phyloP scores from a whole-genome alignment of 176 grass and related monocot genomes.

The Carex myosuroides region DNA sequence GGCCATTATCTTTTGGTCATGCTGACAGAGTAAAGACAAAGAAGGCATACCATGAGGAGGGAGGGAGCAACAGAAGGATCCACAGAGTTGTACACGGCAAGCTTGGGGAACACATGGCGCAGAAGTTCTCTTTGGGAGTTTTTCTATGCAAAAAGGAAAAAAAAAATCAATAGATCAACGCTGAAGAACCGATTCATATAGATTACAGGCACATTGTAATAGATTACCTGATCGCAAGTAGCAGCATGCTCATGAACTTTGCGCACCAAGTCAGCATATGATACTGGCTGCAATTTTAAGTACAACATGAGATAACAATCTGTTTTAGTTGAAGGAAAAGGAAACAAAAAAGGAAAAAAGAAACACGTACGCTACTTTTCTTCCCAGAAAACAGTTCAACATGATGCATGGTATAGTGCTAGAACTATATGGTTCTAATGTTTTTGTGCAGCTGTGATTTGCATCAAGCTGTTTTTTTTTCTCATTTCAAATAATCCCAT shows the following conservation, averaged over 20 bases:
- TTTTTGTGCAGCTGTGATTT: neutral
- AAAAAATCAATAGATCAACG: constrained; percentile 35
- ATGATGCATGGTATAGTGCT: neutral
- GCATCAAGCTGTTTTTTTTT: neutral
- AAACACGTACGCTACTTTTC: neutral
- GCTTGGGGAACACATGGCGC: constrained; percentile 89
- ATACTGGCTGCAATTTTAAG: constrained; percentile 59
- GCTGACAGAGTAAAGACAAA: constrained; percentile 8
- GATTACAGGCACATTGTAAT: constrained; percentile 6
- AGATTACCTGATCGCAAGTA: constrained; percentile 76
- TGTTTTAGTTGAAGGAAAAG: neutral
- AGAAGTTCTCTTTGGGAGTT: constrained; percentile 92
- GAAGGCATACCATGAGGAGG: constrained; percentile 76
- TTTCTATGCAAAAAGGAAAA: constrained; percentile 51
- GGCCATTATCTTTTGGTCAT: neutral
- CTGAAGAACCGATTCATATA: neutral
- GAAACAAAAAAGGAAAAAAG: neutral
- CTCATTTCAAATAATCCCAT: neutral
- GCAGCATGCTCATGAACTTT: constrained; percentile 97
- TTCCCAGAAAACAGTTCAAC: neutral
- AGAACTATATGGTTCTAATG: neutral
- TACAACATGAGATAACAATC: neutral
- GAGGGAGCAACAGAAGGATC: constrained; percentile 99
- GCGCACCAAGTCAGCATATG: constrained; percentile 87
- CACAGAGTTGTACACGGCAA: constrained; percentile 98